Percentiles rank a stretch among this genome's conserved stretches.
Conservation (phyloP, 2,329 filamentous ascomycete species). For the Epichloe gansuensis region DNA sequence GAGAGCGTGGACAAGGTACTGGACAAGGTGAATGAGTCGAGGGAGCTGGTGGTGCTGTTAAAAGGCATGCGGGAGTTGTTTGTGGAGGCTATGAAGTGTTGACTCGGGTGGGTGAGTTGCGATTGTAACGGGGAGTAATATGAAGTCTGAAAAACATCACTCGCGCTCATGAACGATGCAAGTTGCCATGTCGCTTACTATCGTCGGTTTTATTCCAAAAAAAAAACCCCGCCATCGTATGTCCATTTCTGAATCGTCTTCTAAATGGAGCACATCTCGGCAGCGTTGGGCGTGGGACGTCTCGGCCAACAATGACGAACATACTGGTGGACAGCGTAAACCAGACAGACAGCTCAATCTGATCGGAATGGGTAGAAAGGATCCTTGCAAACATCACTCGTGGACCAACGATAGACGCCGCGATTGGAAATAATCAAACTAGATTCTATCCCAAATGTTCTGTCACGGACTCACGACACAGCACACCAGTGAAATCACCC, state of each 20-base stretch:
- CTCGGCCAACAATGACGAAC: neutral
- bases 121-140: no score
- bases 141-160: neutral
- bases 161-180: neutral
- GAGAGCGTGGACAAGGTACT: constrained; percentile 67
- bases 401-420: no score
- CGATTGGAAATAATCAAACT: no score
- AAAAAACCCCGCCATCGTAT: no score
- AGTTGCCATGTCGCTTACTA: neutral
- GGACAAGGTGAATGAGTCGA: constrained; percentile 69
- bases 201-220: neutral
- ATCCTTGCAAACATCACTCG: no score
- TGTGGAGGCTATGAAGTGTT: constrained; percentile 48
- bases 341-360: no score
- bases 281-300: neutral
- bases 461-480: neutral
- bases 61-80: constrained; percentile 79
- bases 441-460: no score
- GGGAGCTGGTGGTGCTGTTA: constrained; percentile 58
- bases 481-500: neutral
- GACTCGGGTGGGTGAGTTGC: neutral
- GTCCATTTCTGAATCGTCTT: no score
- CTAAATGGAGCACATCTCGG: neutral
- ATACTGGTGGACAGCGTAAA: no score
- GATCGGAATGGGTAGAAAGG: no score